phyloP scores from a whole-genome alignment of 2,329 filamentous ascomycete species.

The Penicillium capsulatum region DNA sequence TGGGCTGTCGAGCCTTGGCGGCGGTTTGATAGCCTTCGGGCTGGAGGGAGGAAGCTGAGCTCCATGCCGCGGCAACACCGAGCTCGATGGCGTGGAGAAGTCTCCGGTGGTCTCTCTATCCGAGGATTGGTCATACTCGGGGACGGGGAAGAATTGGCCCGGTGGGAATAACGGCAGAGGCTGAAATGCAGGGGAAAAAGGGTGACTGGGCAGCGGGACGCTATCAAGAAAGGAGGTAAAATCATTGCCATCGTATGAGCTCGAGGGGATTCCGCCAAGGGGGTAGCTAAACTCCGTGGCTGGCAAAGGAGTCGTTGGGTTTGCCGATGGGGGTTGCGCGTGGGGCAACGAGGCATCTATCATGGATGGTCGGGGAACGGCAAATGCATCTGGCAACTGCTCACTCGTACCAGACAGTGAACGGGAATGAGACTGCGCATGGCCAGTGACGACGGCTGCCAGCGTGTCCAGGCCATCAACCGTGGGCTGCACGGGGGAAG shows the following conservation, averaged over 20 bases:
- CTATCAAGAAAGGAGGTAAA: constrained; percentile 36
- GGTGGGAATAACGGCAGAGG: constrained; percentile 32
- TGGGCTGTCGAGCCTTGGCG: constrained; percentile 25
- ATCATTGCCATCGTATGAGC: constrained; percentile 29
- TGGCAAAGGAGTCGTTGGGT: constrained; percentile 20
- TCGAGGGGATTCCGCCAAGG: constrained; percentile 11
- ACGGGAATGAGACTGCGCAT: constrained; percentile 11
- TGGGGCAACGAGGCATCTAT: constrained; percentile 8
- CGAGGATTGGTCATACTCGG: constrained; percentile 25
- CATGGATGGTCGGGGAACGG: constrained; percentile 15
- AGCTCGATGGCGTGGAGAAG: constrained; percentile 26
- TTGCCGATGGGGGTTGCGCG: constrained; percentile 13
- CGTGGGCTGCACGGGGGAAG: constrained; percentile 17
- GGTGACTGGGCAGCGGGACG: constrained; percentile 32
- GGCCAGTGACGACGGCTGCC: constrained; percentile 27
- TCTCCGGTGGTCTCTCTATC: constrained; percentile 14
- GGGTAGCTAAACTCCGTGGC: constrained; percentile 24
- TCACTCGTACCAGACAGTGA: constrained; percentile 10
- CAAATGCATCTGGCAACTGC: constrained; percentile 8
- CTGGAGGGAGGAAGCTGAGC: constrained; percentile 32
- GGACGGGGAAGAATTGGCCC: constrained; percentile 20
- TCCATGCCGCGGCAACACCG: constrained; percentile 31
- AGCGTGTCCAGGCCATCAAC: constrained; percentile 28
- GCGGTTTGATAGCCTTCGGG: constrained; percentile 27
- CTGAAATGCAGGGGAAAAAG: constrained; percentile 33